Evolutionary conservation across 2,329 filamentous ascomycete species (phyloP), one percentile per base, ranked within the genome.

Genomic region (Alternaria triticimaculans): DNA sequence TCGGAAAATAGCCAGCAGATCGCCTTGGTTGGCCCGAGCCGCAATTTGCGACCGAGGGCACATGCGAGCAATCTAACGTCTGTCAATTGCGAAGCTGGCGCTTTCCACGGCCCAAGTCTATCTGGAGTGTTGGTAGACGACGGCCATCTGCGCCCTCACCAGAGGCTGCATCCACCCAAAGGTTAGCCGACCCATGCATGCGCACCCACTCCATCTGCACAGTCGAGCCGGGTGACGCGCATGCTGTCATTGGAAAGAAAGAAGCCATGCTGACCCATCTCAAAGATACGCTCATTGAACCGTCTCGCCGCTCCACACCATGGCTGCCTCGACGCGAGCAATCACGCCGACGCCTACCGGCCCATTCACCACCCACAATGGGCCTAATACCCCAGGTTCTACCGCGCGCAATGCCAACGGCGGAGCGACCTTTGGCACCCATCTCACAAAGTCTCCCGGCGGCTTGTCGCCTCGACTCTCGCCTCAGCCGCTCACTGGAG

Each of bases 401-500:
- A 68, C 68, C 20, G 66, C 71, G 53, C 72, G 63, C 62, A 75
- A 71, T 59, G 56, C 71, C 30, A 70, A 72, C 67, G 57, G 72
- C 20, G 71, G 71, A 61, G 73, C 77, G 21, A 76, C 74, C 63
- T 72, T 82, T 64, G 77, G 75, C 21, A 71, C 77, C 23, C 76
- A 79, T 62, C 75, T 82, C 55, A 81, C 82, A 55, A 83, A 81
- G 62, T 81, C 81, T 10, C 80, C 79, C 21, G 79, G 79, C 60
- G 78, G 76, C 8, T 69, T 81, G 51, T 83, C 82, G 33, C 80
- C 81, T 9, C 71, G 75, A 62, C 76, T 74, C 37, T 82, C 80
- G 15, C 81, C 82, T 3, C 75, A 77, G 61, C 79, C 80, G 37
- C 77, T 86, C 25, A 84, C 84, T 1, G 84, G 82, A 50, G 82